Conservation (phyloP, 2,329 filamentous ascomycete species). For the Fusarium coffeatum region DNA sequence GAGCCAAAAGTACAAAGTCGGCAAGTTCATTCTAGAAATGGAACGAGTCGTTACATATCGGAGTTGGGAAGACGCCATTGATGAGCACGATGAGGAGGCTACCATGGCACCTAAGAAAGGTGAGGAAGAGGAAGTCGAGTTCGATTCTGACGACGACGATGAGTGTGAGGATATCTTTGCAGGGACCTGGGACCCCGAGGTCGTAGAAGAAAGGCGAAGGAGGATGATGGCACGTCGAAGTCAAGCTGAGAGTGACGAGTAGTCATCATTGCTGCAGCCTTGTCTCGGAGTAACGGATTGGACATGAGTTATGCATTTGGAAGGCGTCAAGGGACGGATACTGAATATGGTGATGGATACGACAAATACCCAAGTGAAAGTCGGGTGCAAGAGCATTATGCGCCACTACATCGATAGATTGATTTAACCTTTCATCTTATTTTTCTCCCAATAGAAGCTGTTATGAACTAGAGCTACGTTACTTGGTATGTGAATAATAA, state of each 20-base stretch:
- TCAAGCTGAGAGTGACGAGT: slow-evolving; percentile 26
- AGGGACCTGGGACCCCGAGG: slow-evolving; percentile 69
- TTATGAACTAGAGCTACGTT: slow-evolving; percentile 19
- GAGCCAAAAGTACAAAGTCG: slow-evolving; percentile 73
- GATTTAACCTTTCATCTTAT: slow-evolving; percentile 8
- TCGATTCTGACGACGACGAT: slow-evolving; percentile 73
- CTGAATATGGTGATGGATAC: slow-evolving; percentile 9
- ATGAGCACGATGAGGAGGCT: slow-evolving; percentile 14
- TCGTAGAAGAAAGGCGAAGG: slow-evolving; percentile 60
- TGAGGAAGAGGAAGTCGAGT: slow-evolving; percentile 56
- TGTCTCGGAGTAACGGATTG: slow-evolving; percentile 5
- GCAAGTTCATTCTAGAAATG: slow-evolving; percentile 75
- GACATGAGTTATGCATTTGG: slow-evolving; percentile 19
- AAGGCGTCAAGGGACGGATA: slow-evolving; percentile 39
- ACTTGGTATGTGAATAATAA: background rate
- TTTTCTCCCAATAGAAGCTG: background rate
- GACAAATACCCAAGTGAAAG: slow-evolving; percentile 38
- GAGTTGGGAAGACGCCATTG: slow-evolving; percentile 60
- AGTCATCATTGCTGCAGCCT: slow-evolving; percentile 14
- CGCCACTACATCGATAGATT: background rate
- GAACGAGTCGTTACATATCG: slow-evolving; percentile 65
- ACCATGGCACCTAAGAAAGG: slow-evolving; percentile 21
- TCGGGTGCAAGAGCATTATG: slow-evolving; percentile 17
- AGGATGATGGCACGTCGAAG: slow-evolving; percentile 51
- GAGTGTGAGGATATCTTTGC: slow-evolving; percentile 75